phyloP scores from a whole-genome alignment of 352 stramenopile species.

The Pseudoperonospora humuli region DNA sequence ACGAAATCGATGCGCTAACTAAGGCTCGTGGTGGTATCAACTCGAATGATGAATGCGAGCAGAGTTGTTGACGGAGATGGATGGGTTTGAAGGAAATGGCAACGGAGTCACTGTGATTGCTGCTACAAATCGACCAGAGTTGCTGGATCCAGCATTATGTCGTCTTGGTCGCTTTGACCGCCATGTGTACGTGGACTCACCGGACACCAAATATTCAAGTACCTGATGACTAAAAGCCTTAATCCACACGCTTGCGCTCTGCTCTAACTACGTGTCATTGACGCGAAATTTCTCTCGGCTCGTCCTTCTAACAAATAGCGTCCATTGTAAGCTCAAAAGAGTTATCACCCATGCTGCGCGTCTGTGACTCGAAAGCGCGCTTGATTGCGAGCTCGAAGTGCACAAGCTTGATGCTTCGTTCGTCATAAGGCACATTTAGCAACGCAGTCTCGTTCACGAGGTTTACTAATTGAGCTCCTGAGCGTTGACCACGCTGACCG shows the following conservation, averaged over 20 bases:
- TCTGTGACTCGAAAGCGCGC: slow-evolving; percentile 52
- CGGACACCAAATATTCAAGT: slow-evolving; percentile 87
- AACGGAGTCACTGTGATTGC: slow-evolving; percentile 94
- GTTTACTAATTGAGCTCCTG: slow-evolving; percentile 66
- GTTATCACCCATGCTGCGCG: slow-evolving; percentile 44
- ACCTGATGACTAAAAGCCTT: too few species aligned
- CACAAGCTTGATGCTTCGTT: slow-evolving; percentile 45
- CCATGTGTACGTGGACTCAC: slow-evolving; percentile 93
- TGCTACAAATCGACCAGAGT: slow-evolving; percentile 93
- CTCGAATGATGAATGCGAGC: slow-evolving; percentile 93
- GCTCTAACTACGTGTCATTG: too few species aligned
- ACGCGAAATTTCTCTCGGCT: too few species aligned
- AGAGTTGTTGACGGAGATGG: slow-evolving; percentile 88
- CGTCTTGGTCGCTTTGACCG: slow-evolving; percentile 94
- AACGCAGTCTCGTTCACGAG: slow-evolving; percentile 81
- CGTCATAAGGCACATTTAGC: slow-evolving; percentile 57
- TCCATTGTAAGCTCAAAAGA: slow-evolving; percentile 49
- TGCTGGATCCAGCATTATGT: slow-evolving; percentile 93
- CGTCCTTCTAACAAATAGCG: too few species aligned
- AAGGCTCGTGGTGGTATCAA: slow-evolving; percentile 82
- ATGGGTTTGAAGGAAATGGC: slow-evolving; percentile 87
- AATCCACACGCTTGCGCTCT: too few species aligned
- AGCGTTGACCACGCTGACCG: slow-evolving; percentile 48
- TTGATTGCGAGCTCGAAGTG: slow-evolving; percentile 76
- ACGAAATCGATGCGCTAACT: slow-evolving; percentile 94